phyloP scores from a whole-genome alignment of 2,329 filamentous ascomycete species.

The Tolypocladium inflatum region DNA sequence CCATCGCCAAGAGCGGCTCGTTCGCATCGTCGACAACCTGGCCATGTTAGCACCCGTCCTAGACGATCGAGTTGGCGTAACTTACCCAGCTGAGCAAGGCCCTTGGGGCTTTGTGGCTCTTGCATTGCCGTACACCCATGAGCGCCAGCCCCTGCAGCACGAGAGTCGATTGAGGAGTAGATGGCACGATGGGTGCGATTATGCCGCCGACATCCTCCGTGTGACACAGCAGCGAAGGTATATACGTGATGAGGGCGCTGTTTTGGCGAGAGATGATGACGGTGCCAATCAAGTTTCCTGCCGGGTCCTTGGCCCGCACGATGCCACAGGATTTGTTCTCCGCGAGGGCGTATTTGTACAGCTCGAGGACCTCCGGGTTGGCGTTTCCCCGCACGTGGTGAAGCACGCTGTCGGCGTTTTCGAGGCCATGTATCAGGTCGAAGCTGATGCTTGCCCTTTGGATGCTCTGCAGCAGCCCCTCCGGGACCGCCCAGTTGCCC shows the following conservation, averaged over 20 bases:
- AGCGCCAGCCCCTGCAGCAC: constrained; percentile 69
- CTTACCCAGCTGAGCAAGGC: constrained; percentile 75
- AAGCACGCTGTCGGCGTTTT: constrained; percentile 65
- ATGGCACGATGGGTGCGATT: constrained; percentile 67
- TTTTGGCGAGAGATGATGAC: constrained; percentile 69
- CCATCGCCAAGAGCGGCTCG: constrained; percentile 68
- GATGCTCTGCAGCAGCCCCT: constrained; percentile 65
- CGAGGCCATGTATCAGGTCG: constrained; percentile 72
- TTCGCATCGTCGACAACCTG: constrained; percentile 61
- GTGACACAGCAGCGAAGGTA: constrained; percentile 57
- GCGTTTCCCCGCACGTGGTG: constrained; percentile 66
- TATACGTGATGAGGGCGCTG: constrained; percentile 57
- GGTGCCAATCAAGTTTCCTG: constrained; percentile 62
- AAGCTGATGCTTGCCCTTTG: constrained; percentile 67
- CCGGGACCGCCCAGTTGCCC: constrained; percentile 63
- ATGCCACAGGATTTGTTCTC: constrained; percentile 68
- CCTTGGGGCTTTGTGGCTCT: constrained; percentile 62
- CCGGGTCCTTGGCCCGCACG: constrained; percentile 66
- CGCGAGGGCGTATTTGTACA: constrained; percentile 67
- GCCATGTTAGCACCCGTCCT: constrained; percentile 7
- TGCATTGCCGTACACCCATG: constrained; percentile 74
- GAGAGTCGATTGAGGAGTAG: constrained; percentile 57
- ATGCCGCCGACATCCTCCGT: constrained; percentile 61
- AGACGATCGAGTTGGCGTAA: constrained; percentile 6
- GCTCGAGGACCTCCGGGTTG: constrained; percentile 67